These are phyloP conservation scores for Lophium mytilinum DNA, from an alignment of 495 filamentous ascomycete species.

Conservation along the genomic window DNA sequence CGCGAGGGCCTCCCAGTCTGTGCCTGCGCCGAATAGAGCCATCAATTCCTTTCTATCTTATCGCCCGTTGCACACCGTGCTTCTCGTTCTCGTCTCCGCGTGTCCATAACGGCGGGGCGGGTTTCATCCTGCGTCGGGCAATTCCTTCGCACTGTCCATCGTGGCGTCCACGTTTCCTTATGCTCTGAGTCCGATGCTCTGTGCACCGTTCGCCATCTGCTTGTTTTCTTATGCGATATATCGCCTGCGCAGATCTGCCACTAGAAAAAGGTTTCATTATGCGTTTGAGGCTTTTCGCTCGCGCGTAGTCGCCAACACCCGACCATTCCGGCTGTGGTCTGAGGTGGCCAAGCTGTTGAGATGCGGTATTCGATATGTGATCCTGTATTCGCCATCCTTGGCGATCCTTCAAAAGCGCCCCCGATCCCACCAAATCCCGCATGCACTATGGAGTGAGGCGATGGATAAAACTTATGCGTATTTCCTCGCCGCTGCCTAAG, in stretches of 20 bases:
- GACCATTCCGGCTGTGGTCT: too few relatives aligned
- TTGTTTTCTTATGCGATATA: neutral
- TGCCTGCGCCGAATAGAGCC: too few relatives aligned
- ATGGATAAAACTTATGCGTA: too few relatives aligned
- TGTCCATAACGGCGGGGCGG: neutral
- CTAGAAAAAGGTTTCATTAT: slow-evolving; percentile 1
- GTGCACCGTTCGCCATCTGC: neutral
- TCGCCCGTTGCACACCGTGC: neutral
- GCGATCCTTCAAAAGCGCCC: too few relatives aligned
- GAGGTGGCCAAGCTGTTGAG: too few relatives aligned
- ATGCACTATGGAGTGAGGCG: too few relatives aligned
- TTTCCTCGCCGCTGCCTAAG: too few relatives aligned
- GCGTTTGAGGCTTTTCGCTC: neutral
- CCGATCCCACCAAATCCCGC: too few relatives aligned
- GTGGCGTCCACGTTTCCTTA: slow-evolving; percentile 1
- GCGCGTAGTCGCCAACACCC: too few relatives aligned
- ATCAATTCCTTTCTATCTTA: neutral
- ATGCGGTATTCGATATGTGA: too few relatives aligned
- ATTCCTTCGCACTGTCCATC: neutral
- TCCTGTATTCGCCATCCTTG: too few relatives aligned
- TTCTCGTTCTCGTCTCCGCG: neutral
- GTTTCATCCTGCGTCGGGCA: neutral
- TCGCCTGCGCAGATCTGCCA: neutral
- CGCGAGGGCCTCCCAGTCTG: too few relatives aligned
- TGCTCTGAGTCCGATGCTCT: neutral